Evolutionary conservation across 1,284 basidiomycete species (phyloP).

Genomic region (Chondrostereum purpureum): DNA sequence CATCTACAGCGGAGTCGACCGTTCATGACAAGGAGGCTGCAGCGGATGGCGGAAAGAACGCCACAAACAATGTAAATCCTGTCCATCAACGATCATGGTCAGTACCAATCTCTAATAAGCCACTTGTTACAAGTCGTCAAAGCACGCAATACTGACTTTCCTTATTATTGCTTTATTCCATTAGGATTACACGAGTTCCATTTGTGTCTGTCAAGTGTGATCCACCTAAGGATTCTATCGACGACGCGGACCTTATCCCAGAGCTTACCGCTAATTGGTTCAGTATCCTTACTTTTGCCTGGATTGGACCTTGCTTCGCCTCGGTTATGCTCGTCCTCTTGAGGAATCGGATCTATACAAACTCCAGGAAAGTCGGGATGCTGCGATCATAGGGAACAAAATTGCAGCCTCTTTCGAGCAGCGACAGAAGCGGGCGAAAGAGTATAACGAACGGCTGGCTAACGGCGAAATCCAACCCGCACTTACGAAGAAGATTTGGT

Average conservation of each 20-base stretch:
- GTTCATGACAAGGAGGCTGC: neutral
- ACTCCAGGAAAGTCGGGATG: slow-evolving; percentile 58
- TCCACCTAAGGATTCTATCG: slow-evolving; percentile 34
- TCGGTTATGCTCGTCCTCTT: slow-evolving; percentile 74
- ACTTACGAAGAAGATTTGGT: slow-evolving; percentile 44
- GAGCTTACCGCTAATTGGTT: slow-evolving; percentile 39
- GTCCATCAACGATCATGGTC: neutral
- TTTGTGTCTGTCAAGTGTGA: slow-evolving; percentile 30
- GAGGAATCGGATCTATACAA: slow-evolving; percentile 83
- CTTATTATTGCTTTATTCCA: neutral
- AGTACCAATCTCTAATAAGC: too few species aligned
- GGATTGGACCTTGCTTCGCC: slow-evolving; percentile 67
- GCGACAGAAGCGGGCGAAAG: slow-evolving; percentile 51
- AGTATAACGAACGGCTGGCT: slow-evolving; percentile 65
- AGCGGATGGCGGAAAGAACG: neutral
- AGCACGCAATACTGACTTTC: neutral
- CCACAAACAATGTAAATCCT: too few species aligned
- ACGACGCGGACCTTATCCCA: slow-evolving; percentile 40
- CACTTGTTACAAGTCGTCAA: too few species aligned
- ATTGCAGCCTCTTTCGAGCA: slow-evolving; percentile 64
- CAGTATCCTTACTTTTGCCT: slow-evolving; percentile 44
- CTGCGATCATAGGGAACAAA: slow-evolving; percentile 52
- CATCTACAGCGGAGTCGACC: neutral
- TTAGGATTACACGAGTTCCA: slow-evolving; percentile 29
- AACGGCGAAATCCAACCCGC: slow-evolving; percentile 61